A percentile compares a stretch with the other conserved stretches of the same genome.
Evolutionary conservation across 2,329 filamentous ascomycete species (phyloP).

Genomic region (Harringtonia aguacate): DNA sequence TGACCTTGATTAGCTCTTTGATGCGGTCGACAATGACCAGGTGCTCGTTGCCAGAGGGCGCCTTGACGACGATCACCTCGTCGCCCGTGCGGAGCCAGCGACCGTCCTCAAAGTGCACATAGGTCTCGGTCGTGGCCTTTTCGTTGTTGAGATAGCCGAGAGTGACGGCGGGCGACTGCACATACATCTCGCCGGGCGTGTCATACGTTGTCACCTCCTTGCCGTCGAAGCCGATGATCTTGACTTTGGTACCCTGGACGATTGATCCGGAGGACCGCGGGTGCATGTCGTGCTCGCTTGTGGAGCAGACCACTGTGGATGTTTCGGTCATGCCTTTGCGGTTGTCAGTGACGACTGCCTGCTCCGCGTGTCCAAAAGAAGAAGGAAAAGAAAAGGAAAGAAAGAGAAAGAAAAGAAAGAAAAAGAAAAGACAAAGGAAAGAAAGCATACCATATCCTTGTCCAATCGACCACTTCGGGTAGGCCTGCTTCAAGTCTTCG

Average conservation of each 20-base stretch:
- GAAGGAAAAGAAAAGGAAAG: neutral
- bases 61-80: slow-evolving; percentile 59
- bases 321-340: slow-evolving; percentile 70
- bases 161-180: slow-evolving; percentile 66
- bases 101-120: slow-evolving; percentile 53
- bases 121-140: slow-evolving; percentile 73
- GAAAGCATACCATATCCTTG: slow-evolving; percentile 55
- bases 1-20: slow-evolving; percentile 39
- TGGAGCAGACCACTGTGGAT: slow-evolving; percentile 55
- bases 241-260: slow-evolving; percentile 51
- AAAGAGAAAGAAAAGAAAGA: neutral
- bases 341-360: too few species aligned
- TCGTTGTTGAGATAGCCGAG: slow-evolving; percentile 83
- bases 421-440: too few species aligned
- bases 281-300: slow-evolving; percentile 51
- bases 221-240: slow-evolving; percentile 58
- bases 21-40: slow-evolving; percentile 72
- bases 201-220: slow-evolving; percentile 54
- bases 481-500: slow-evolving; percentile 47
- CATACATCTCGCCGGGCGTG: slow-evolving; percentile 67
- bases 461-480: slow-evolving; percentile 51
- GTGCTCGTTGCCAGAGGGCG: slow-evolving; percentile 62
- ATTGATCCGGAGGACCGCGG: slow-evolving; percentile 64
- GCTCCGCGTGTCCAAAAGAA: too few species aligned
- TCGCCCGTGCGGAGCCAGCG: slow-evolving; percentile 80